Evolutionary conservation across 345 rosid species (phyloP).

Genomic region (Linum trigynum): DNA sequence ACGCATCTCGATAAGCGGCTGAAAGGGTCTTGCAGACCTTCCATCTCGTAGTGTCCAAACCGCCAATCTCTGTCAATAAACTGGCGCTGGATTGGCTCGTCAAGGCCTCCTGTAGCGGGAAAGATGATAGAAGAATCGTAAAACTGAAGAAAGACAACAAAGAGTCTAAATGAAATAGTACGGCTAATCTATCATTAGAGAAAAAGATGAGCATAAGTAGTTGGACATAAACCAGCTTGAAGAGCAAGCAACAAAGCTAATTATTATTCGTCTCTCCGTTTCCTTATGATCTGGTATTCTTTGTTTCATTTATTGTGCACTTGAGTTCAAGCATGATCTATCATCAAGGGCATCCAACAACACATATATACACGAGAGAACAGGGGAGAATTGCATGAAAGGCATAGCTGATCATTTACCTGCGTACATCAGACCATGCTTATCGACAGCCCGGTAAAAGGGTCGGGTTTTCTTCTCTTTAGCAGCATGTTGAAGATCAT

Average conservation of each 20-base stretch:
- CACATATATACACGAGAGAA: too few relatives aligned
- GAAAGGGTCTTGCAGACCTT: conserved; percentile 87
- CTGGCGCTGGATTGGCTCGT: conserved; percentile 50
- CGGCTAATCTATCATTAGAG: background rate
- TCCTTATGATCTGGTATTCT: too few relatives aligned
- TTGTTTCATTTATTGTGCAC: too few relatives aligned
- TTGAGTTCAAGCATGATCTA: too few relatives aligned
- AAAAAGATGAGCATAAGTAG: background rate
- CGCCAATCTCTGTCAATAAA: conserved; percentile 71
- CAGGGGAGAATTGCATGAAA: background rate
- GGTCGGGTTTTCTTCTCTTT: conserved; percentile 52
- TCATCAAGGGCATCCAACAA: too few relatives aligned
- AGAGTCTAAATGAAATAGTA: background rate
- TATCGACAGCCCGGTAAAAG: conserved; percentile 66
- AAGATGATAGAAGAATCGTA: conserved; percentile 5
- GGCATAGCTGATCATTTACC: conserved; percentile 30
- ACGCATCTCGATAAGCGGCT: conserved; percentile 49
- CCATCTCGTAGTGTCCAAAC: conserved; percentile 92
- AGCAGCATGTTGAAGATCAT: conserved; percentile 59
- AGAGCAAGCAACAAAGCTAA: too few relatives aligned
- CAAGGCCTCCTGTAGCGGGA: conserved; percentile 66
- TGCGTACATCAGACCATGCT: conserved; percentile 82
- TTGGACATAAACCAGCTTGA: background rate
- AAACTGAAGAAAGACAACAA: background rate
- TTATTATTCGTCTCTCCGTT: too few relatives aligned